phyloP scores from a whole-genome alignment of 805 yeast genomes.

The Yarrowia bubula region DNA sequence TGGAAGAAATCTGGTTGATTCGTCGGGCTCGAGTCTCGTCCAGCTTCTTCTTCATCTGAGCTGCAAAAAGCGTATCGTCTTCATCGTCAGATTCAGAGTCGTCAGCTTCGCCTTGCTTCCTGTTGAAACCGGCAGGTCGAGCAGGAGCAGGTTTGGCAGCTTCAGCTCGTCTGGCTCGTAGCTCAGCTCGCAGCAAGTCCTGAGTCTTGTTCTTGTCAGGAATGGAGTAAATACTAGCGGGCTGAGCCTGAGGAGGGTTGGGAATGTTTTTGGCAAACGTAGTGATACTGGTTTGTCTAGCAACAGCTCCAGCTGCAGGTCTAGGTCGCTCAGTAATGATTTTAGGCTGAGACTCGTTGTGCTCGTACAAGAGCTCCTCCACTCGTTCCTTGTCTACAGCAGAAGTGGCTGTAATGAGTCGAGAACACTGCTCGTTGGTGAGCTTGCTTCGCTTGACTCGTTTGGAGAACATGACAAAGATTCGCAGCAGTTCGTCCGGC shows the following conservation, averaged over 20 bases:
- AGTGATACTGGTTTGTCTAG: conserved; percentile 30
- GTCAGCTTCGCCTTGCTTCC: conserved; percentile 30
- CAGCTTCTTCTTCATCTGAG: conserved; percentile 37
- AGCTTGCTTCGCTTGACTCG: conserved; percentile 13
- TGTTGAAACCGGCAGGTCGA: conserved; percentile 48
- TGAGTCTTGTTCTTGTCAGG: conserved; percentile 31
- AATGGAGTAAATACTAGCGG: conserved; percentile 28
- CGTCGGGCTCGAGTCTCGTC: conserved; percentile 27
- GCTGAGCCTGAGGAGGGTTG: conserved; percentile 23
- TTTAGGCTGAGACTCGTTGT: conserved; percentile 4
- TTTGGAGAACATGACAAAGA: conserved; percentile 7
- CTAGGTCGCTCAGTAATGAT: neutral
- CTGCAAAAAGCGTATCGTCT: conserved; percentile 42
- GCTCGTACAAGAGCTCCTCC: conserved; percentile 18
- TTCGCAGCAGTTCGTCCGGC: conserved; percentile 42
- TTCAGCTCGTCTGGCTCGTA: conserved; percentile 19
- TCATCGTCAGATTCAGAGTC: conserved; percentile 33
- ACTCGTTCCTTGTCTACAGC: conserved; percentile 2
- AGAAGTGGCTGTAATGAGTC: conserved; percentile 5
- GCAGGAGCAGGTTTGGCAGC: conserved; percentile 45
- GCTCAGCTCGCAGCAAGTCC: conserved; percentile 25
- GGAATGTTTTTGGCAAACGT: conserved; percentile 30
- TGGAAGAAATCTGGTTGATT: conserved; percentile 26
- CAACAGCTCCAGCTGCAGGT: neutral
- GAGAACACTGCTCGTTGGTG: conserved; percentile 19